Evolutionary conservation across 2,329 filamentous ascomycete genomes (phyloP), one percentile per base, ranked within the genome.

Genomic region (Amesomyces nigricolor): DNA sequence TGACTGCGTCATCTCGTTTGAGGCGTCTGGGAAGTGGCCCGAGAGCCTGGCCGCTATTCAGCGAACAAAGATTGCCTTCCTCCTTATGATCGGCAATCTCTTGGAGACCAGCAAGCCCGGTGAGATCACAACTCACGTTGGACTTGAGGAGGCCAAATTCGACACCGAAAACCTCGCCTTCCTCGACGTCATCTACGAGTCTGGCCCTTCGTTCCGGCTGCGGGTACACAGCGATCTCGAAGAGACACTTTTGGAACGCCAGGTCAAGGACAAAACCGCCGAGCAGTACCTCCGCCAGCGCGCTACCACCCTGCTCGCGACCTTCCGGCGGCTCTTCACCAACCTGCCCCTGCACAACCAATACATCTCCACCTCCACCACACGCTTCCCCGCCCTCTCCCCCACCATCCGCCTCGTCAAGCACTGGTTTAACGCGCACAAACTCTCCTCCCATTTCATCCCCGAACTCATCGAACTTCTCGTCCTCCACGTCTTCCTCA

Each of bases 1-100:
- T 62, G 86, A 95, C 62, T 81, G 95, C 32, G 80, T 91, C 42
- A 78, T 99, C 47, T 91, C 92, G 66, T 97, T 99, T 64, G 94
- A 99, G 72, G 89, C 88, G 4, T 97, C 94, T 6, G 86, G 85
- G 45, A 87, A 89, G 63, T 99, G 94, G 94, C 94, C 94, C 0
- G 91, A 97, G 67, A 90, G 95, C 66, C 73, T 97, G 8, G 82
- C 82, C 3, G 91, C 92, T 5, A 96, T 97, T 54, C 94, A 99
- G 69, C 84, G 91, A 66, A 91, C 91, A 11, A 99, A 99, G 71
- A 81, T 95, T 39, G 94, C 95, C 3, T 95, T 99, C 67, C 77
- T 94, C 4, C 73, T 96, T 3, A 82, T 85, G 63, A 84, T 96
- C 54, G 83, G 85, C 48, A 83, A 86, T 50, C 78, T 90, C 2